Evolutionary conservation across 495 filamentous ascomycete species (phyloP).

Genomic region (Xylaria telfairii): DNA sequence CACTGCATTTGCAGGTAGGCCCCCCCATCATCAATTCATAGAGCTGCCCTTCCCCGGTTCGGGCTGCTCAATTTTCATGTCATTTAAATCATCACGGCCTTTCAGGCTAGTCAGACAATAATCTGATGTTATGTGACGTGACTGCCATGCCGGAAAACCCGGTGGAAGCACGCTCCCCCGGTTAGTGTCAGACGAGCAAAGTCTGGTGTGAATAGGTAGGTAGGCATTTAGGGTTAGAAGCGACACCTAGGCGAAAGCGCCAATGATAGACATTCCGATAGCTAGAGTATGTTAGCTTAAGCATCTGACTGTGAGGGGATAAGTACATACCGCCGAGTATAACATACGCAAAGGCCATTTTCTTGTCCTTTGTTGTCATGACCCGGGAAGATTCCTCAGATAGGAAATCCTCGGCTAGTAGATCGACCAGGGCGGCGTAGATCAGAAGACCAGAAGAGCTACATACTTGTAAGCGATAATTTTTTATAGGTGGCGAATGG

Average conservation of each 20-base stretch:
- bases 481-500: background rate
- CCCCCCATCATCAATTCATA: background rate
- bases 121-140: background rate
- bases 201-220: background rate
- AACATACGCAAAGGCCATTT: constrained; percentile 48
- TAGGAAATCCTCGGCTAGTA: constrained; percentile 69
- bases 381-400: constrained; percentile 56
- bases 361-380: constrained; percentile 54
- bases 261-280: constrained; percentile 69
- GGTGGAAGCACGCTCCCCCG: background rate
- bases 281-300: constrained; percentile 37
- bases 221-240: background rate
- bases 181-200: background rate
- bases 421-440: constrained; percentile 66
- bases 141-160: background rate
- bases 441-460: constrained; percentile 65
- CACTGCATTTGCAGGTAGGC: background rate
- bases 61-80: background rate
- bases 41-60: background rate
- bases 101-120: background rate
- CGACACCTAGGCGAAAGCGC: constrained; percentile 51
- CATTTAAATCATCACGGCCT: background rate
- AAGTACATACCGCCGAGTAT: constrained; percentile 48
- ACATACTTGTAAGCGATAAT: constrained; percentile 7
- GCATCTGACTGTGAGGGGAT: background rate